These are phyloP conservation scores for Aspergillus affinis DNA, from an alignment of 495 filamentous ascomycete species.

Conservation along the genomic window DNA sequence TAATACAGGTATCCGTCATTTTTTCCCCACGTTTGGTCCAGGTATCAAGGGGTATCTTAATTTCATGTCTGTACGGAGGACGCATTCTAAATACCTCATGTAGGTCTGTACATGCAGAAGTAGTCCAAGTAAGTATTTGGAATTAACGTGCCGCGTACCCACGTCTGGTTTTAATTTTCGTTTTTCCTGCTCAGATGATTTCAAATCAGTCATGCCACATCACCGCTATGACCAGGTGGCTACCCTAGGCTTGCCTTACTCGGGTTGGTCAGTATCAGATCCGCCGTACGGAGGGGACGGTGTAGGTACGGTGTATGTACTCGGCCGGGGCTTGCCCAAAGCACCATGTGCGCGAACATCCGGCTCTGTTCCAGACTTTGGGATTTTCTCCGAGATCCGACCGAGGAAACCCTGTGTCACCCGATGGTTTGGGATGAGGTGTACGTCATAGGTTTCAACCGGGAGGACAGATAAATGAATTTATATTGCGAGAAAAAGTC, in stretches of 20 bases:
- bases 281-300: too few relatives aligned
- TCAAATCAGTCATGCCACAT: slow-evolving; percentile 9
- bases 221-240: not conserved
- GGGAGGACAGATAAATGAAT: not conserved
- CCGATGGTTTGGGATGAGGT: not conserved
- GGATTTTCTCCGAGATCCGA: not conserved
- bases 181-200: not conserved
- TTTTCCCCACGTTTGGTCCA: not conserved
- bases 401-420: not conserved
- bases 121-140: slow-evolving; percentile 1
- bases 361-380: not conserved
- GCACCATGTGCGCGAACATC: not conserved
- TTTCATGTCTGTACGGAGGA: not conserved
- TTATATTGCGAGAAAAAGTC: not conserved
- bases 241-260: not conserved
- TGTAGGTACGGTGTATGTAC: too few relatives aligned
- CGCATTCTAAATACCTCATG: not conserved
- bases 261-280: not conserved
- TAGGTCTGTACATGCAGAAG: not conserved
- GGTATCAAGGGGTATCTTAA: not conserved
- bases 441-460: not conserved
- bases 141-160: slow-evolving; percentile 6
- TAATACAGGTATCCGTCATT: not conserved
- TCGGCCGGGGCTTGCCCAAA: not conserved
- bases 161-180: not conserved